Evolutionary conservation across 129 eudicot species (phyloP).

Genomic region (sunflower (Helianthus annuus)): HanXRQr2.0-SUNRISE NC_035436.2:61398919-61399418

Average conservation of each 20-base stretch:
- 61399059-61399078: neutral
- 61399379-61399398: neutral
- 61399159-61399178: neutral
- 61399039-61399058: neutral
- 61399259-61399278: neutral
- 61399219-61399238: slow-evolving; percentile 1
- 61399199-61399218: neutral
- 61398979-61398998: slow-evolving; percentile 5
- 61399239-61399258: neutral
- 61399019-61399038: neutral
- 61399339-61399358: neutral
- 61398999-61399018: neutral
- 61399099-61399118: neutral
- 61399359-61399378: neutral
- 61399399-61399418: neutral
- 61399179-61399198: neutral
- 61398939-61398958: neutral
- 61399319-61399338: neutral
- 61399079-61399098: neutral
- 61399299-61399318: neutral
- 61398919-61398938: too few relatives aligned
- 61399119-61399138: neutral
- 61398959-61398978: neutral
- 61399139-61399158: slow-evolving; percentile 15
- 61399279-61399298: neutral